Conservation (phyloP, 2,329 filamentous ascomycete species). For the Intubia oerlemansii region DNA sequence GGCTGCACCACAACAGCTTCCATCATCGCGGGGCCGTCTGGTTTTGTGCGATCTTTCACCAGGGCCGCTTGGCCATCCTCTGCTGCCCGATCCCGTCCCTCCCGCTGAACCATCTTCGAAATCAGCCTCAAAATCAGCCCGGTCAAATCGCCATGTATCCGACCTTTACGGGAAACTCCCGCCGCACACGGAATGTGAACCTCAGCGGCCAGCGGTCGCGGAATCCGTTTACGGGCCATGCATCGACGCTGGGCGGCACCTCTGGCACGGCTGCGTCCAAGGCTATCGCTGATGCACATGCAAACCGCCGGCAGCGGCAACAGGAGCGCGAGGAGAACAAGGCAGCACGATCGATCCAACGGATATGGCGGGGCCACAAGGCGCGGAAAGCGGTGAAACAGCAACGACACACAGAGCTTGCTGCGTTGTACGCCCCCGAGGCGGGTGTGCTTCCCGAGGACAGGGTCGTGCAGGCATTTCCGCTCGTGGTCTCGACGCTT, state of each 20-base stretch:
- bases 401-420: slow-evolving; percentile 38
- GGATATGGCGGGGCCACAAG: slow-evolving; percentile 59
- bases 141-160: too few species aligned
- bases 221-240: slow-evolving; percentile 56
- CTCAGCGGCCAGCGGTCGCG: slow-evolving; percentile 56
- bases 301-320: slow-evolving; percentile 62
- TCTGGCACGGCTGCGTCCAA: slow-evolving; percentile 46
- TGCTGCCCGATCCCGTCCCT: too few species aligned
- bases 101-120: too few species aligned
- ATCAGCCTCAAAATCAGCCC: too few species aligned
- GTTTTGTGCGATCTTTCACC: too few species aligned
- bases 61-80: too few species aligned
- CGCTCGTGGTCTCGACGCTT: slow-evolving; percentile 29
- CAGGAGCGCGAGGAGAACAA: slow-evolving; percentile 58
- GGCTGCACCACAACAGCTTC: too few species aligned
- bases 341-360: slow-evolving; percentile 55
- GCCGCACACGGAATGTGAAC: slow-evolving; percentile 79
- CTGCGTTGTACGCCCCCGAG: slow-evolving; percentile 27
- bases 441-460: slow-evolving; percentile 13
- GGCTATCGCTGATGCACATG: slow-evolving; percentile 67
- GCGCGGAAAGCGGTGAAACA: slow-evolving; percentile 36
- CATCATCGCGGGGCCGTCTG: too few species aligned
- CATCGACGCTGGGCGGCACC: too few species aligned
- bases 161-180: slow-evolving; percentile 74
- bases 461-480: slow-evolving; percentile 19